Evolutionary conservation across 495 filamentous ascomycete species (phyloP).

Genomic region (Evernia prunastri): DNA sequence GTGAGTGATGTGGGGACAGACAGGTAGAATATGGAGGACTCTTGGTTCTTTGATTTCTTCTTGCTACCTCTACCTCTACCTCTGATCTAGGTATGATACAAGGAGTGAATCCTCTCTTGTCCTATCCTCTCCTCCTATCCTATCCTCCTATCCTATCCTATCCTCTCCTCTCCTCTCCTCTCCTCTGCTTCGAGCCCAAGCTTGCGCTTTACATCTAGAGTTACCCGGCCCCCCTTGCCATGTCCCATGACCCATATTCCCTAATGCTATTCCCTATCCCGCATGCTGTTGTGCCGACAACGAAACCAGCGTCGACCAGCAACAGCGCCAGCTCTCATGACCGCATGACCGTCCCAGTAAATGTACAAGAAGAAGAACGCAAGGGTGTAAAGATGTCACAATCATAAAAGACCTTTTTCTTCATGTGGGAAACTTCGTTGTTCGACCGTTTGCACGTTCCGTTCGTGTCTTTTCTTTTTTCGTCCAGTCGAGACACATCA

Average conservation of each 20-base stretch:
- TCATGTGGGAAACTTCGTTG: conserved; percentile 1
- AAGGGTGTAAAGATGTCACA: background rate
- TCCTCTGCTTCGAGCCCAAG: background rate
- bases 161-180: no score
- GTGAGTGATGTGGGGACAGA: no score
- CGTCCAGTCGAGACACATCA: background rate
- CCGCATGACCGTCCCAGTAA: background rate
- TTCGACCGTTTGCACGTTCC: background rate
- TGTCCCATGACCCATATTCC: background rate
- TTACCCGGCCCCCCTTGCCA: background rate
- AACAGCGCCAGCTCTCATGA: background rate
- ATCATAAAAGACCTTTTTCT: background rate
- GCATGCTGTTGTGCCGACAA: no score
- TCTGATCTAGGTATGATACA: background rate
- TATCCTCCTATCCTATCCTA: no score
- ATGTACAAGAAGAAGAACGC: background rate
- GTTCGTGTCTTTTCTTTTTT: background rate
- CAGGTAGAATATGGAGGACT: no score
- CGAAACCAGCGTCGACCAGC: background rate
- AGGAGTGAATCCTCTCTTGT: no score
- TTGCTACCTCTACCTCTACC: no score
- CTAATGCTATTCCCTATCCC: background rate
- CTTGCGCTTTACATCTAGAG: background rate
- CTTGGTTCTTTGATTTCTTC: no score
- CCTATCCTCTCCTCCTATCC: no score